These are phyloP conservation scores for Beauveria varroae DNA, from an alignment of 2,329 filamentous ascomycete genomes.

Conservation along the genomic window DNA sequence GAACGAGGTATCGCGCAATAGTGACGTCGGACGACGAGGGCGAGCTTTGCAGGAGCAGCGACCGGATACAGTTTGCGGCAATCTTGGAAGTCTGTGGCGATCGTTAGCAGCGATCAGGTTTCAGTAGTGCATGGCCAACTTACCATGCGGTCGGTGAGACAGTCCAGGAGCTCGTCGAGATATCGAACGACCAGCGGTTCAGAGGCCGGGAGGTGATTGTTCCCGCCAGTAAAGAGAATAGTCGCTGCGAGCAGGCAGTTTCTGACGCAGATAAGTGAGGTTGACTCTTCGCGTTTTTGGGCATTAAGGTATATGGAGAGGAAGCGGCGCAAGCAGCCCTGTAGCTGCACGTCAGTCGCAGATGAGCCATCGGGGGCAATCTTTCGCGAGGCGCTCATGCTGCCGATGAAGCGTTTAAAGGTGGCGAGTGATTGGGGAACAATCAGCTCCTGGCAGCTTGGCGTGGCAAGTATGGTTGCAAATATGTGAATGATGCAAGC, in stretches of 20 bases:
- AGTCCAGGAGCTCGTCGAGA: conserved; percentile 76
- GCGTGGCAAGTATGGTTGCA: conserved; percentile 81
- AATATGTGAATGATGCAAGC: conserved; percentile 97
- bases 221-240: conserved; percentile 76
- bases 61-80: conserved; percentile 81
- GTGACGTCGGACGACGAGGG: conserved; percentile 60
- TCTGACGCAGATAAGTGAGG: conserved; percentile 81
- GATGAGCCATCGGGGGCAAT: conserved; percentile 31
- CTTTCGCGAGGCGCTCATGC: conserved; percentile 50
- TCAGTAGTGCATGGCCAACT: conserved; percentile 28
- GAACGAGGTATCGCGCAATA: conserved; percentile 67
- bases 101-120: conserved; percentile 15
- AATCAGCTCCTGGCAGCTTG: conserved; percentile 74
- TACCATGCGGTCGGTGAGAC: conserved; percentile 71
- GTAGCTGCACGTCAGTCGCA: conserved; percentile 61
- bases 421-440: conserved; percentile 86
- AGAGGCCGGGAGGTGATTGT: conserved; percentile 62
- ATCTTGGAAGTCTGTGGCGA: conserved; percentile 66
- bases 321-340: conserved; percentile 76
- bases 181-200: conserved; percentile 71
- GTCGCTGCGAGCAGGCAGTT: conserved; percentile 85
- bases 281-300: conserved; percentile 66
- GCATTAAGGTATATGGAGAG: conserved; percentile 69
- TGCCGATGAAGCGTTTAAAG: conserved; percentile 81
- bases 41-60: conserved; percentile 62